phyloP scores from a whole-genome alignment of 2,329 filamentous ascomycete species.

The Pestalotiopsis sp. region DNA sequence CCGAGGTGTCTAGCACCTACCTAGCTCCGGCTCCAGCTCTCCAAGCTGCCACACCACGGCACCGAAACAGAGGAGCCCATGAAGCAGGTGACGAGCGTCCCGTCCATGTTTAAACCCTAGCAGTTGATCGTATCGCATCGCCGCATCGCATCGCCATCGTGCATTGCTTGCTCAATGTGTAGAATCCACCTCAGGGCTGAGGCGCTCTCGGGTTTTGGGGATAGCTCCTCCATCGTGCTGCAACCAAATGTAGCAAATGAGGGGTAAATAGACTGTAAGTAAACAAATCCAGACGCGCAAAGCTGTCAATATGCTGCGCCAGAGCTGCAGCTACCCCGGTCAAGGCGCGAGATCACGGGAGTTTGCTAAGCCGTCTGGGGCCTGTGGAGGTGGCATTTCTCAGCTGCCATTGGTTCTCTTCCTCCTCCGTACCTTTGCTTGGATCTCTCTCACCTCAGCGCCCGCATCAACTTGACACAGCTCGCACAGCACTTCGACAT shows the following conservation, averaged over 20 bases:
- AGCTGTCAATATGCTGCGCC: background rate
- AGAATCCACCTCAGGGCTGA: background rate
- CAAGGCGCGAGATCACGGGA: constrained; percentile 10
- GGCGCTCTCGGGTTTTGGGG: background rate
- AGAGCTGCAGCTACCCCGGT: constrained; percentile 5
- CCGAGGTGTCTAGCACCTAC: background rate
- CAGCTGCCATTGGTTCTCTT: background rate
- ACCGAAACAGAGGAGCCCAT: background rate
- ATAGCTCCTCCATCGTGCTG: constrained; percentile 7
- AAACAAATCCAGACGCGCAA: constrained; percentile 6
- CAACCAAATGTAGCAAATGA: background rate
- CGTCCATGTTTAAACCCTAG: background rate
- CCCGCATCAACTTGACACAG: background rate
- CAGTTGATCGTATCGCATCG: background rate
- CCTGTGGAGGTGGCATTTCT: background rate
- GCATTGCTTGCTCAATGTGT: constrained; percentile 1
- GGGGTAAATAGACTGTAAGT: constrained; percentile 3
- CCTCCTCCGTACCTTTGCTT: background rate
- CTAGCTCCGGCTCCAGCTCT: background rate
- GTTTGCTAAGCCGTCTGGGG: constrained; percentile 2
- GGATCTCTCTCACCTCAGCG: constrained; percentile 3
- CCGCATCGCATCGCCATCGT: background rate
- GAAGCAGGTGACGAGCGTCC: background rate
- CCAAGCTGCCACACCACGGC: background rate
- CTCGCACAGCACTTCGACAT: background rate